Evolutionary conservation across 2,329 filamentous ascomycete genomes (phyloP), one percentile per base, ranked within the genome.

Genomic region (Diplodia mutila): DNA sequence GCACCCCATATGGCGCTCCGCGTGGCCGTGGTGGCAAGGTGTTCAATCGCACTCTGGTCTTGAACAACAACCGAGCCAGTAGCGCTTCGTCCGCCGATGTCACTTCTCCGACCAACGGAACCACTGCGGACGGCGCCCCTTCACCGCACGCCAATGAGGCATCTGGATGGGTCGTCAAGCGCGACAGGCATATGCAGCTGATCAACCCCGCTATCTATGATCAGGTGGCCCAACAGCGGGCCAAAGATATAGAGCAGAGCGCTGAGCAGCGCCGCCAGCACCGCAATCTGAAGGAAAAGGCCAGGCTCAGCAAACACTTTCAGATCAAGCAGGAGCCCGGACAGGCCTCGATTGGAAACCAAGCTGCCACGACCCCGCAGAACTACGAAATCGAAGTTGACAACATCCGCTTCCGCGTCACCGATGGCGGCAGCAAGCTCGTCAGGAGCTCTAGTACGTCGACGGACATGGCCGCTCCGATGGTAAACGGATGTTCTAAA

Each of bases 201-300:
- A 95, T 96, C 79, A 96, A 94, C 75, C 87, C 90, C 23, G 87
- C 87, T 18, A 86, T 94, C 1, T 95, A 90, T 76, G 89, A 93
- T 70, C 90, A 92, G 76, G 89, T 92, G 69, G 84, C 85, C 12
- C 87, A 91, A 75, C 86, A 86, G 34, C 87, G 91, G 53, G 82
- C 86, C 11, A 90, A 88, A 74, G 90, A 90, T 12, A 91, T 94
- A 52, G 90, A 92, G 71, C 86, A 91, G 73, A 91, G 88, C 1
- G 84, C 86, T 16, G 83, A 85, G 69, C 84, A 86, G 66, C 88
- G 86, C 71, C 79, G 87, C 55, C 81, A 82, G 23, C 79, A 83
- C 61, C 84, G 81, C 65, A 83, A 89, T 66, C 81, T 82, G 57
- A 82, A 80, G 53, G 90, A 92, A 77, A 90, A 86, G 74, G 77